Conservation (phyloP, 164 flowering plant species). For the Akebia trifoliata region DNA sequence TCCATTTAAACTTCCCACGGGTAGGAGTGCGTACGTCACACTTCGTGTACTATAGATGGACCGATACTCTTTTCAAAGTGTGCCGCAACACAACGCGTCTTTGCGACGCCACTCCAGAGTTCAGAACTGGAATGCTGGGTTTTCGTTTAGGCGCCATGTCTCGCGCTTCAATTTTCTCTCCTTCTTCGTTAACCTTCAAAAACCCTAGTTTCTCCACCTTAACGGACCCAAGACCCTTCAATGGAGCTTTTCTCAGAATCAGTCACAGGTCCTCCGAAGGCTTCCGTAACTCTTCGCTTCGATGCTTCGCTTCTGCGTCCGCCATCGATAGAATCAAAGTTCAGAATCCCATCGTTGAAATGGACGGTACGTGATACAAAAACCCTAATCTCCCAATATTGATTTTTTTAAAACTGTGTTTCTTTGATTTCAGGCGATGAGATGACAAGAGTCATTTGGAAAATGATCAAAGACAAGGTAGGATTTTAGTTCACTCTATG, state of each 20-base stretch:
- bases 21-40: no score
- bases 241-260: constrained; percentile 21
- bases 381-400: no score
- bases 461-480: constrained; percentile 85
- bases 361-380: constrained; percentile 87
- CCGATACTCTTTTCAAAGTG: no score
- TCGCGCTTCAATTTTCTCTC: constrained; percentile 16
- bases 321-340: constrained; percentile 47
- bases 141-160: constrained; percentile 24
- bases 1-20: no score
- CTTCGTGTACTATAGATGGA: no score
- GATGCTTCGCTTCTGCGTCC: constrained; percentile 53
- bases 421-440: constrained; percentile 67
- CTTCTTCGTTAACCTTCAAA: constrained; percentile 19
- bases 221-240: constrained; percentile 13
- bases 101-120: no score
- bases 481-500: background rate
- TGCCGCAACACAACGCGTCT: no score
- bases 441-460: constrained; percentile 92
- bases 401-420: no score
- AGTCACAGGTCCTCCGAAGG: constrained; percentile 15
- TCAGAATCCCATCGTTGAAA: constrained; percentile 81
- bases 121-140: constrained; percentile 2
- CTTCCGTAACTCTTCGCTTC: constrained; percentile 38
- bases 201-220: constrained; percentile 17